A percentile compares a stretch with the other conserved stretches of the same genome.
phyloP scores from a whole-genome alignment of 2,329 filamentous ascomycete species.

The Penicillium crustosum region DNA sequence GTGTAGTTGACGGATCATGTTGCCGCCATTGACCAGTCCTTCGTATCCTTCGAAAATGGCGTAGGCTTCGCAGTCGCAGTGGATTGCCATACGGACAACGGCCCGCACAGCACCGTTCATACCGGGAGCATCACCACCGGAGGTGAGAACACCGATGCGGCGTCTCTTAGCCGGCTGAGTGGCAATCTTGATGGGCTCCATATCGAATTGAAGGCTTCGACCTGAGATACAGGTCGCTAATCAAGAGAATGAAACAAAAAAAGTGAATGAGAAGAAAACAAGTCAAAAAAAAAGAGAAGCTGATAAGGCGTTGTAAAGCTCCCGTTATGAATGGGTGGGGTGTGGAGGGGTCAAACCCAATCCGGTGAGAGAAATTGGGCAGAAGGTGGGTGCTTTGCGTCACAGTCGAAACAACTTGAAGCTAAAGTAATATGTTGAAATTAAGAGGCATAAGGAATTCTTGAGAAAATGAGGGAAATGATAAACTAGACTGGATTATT shows the following conservation, averaged over 20 bases:
- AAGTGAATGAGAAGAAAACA: slow-evolving; percentile 1
- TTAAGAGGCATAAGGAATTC: slow-evolving; percentile 13
- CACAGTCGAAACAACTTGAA: slow-evolving; percentile 11
- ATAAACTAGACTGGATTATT: background rate
- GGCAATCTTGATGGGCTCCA: slow-evolving; percentile 32
- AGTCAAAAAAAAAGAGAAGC: slow-evolving; percentile 10
- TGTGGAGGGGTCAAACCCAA: slow-evolving; percentile 29
- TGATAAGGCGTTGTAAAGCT: slow-evolving; percentile 14
- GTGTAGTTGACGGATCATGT: slow-evolving; percentile 81
- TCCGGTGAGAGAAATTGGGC: slow-evolving; percentile 42
- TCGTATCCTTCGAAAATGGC: slow-evolving; percentile 94
- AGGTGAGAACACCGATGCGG: slow-evolving; percentile 87
- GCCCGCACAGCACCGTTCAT: slow-evolving; percentile 92
- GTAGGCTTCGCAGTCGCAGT: slow-evolving; percentile 76
- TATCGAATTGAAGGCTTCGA: slow-evolving; percentile 17
- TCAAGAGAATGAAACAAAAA: slow-evolving; percentile 9
- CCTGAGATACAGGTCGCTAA: slow-evolving; percentile 12
- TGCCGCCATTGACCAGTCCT: slow-evolving; percentile 83
- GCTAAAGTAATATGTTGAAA: slow-evolving; percentile 3
- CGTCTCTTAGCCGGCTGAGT: slow-evolving; percentile 52
- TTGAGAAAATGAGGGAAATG: background rate
- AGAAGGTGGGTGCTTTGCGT: slow-evolving; percentile 30
- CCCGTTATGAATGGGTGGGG: slow-evolving; percentile 18
- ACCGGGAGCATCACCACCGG: slow-evolving; percentile 87
- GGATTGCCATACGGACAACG: slow-evolving; percentile 86